Evolutionary conservation across 352 stramenopile genomes (phyloP).

Genomic region (Aphanomyces stellatus): DNA sequence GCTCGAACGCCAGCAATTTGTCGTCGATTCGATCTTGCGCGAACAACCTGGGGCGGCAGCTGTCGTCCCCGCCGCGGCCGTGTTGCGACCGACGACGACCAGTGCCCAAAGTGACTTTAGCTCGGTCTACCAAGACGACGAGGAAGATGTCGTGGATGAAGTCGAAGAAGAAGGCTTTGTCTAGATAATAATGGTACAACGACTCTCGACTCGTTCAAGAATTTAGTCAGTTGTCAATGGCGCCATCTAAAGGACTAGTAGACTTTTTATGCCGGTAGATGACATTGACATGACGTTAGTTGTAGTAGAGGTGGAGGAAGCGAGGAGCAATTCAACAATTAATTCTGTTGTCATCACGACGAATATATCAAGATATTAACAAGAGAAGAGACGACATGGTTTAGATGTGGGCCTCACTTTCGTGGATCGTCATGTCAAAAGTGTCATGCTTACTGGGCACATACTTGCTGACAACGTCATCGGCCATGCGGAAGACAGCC

Average conservation of each 20-base stretch:
- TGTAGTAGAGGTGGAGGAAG: too few species aligned
- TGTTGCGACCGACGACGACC: neutral
- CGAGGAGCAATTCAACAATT: too few species aligned
- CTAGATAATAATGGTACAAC: too few species aligned
- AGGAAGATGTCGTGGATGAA: neutral
- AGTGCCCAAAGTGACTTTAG: neutral
- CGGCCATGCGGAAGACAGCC: slow-evolving; percentile 73
- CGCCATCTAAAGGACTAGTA: too few species aligned
- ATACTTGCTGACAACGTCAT: slow-evolving; percentile 38
- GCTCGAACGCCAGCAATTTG: slow-evolving; percentile 63
- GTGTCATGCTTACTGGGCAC: neutral
- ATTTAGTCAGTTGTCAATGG: too few species aligned
- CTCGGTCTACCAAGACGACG: neutral
- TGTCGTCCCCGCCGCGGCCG: neutral
- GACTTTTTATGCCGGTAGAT: too few species aligned
- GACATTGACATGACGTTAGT: too few species aligned
- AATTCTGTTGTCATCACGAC: too few species aligned
- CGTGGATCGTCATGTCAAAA: slow-evolving; percentile 19
- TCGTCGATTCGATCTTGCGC: slow-evolving; percentile 14
- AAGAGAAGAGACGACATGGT: neutral
- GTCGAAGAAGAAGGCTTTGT: slow-evolving; percentile 19
- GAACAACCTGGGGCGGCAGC: neutral
- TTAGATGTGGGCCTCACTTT: neutral
- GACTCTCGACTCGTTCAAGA: too few species aligned
- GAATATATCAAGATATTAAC: too few species aligned